Evolutionary conservation across 441 rosid species (phyloP), one percentile per base, ranked within the genome.

Genomic region (Pelargonium citronellum): DNA sequence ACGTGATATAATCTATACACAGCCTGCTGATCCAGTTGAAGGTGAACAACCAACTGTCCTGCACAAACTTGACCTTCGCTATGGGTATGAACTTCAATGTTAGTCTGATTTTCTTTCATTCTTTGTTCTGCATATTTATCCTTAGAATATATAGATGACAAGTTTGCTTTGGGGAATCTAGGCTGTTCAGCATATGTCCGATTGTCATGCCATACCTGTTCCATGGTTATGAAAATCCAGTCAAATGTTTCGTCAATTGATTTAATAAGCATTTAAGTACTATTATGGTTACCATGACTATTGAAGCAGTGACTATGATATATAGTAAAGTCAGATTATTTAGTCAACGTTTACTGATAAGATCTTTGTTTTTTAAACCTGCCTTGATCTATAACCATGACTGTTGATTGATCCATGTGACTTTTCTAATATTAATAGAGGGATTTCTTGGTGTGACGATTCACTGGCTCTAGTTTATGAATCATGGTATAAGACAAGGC

Each of bases 391-490:
- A 51, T 63, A 15, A 27, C 27, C 41, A 16, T 41, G 66, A 47
- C 22, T 57, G 34, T 71, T 64, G 41, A 57, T 76, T 75, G 41
- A 66, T 71, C 13, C 60, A 19, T 53, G 11, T 4, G 72, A 43
- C 58, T 51, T 70, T 74, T 74, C 19, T 75, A 67, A 24, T 49
- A 65, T 73, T 62, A 69, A 27, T 86, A 94, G 98, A 69, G 96
- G 97, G 66, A 87, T 94, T 78, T 89, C 91, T 37, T 94, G 98
- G 97, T 91, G 94, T 66, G 92, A 90, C 80, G 97, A 94, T 77
- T 82, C 96, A 3, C 72, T 94, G 71, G 95, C 96, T 77, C 84
- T 94, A 66, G 88, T 91, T 68, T 88, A 94, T 63, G 97, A 94
- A 78, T 91, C 98, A 70, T 91, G 97, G 97, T 90, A 90, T 76